These are phyloP conservation scores for Phlebiopsis gigantea DNA, from an alignment of 768 basidiomycete genomes.

Conservation along the genomic window DNA sequence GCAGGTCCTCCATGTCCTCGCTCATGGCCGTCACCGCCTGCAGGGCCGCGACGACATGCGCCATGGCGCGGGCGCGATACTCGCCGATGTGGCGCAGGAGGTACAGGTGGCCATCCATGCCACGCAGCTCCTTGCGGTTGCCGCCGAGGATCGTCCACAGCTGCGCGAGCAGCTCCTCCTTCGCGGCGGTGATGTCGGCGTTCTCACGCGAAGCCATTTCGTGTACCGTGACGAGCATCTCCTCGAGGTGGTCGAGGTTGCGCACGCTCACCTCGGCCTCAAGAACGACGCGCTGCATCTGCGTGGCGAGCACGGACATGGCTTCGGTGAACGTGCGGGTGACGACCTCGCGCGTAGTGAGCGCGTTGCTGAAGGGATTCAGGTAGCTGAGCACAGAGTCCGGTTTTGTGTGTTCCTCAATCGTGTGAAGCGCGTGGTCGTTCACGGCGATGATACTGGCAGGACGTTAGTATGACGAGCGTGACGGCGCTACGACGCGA, in stretches of 20 bases:
- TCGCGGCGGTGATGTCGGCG: conserved; percentile 35
- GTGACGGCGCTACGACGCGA: background rate
- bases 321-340: conserved; percentile 52
- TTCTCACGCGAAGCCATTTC: conserved; percentile 60
- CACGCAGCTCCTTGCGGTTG: conserved; percentile 45
- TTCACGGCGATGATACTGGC: conserved; percentile 69
- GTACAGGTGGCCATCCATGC: conserved; percentile 43
- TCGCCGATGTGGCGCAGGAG: conserved; percentile 50
- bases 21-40: conserved; percentile 59
- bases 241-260: conserved; percentile 60
- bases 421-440: conserved; percentile 59
- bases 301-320: conserved; percentile 51
- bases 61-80: conserved; percentile 58
- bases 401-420: conserved; percentile 33
- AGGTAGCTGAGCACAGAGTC: conserved; percentile 22
- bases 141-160: conserved; percentile 71
- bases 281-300: conserved; percentile 53
- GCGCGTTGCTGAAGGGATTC: conserved; percentile 29
- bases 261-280: conserved; percentile 57
- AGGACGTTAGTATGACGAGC: background rate
- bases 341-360: conserved; percentile 40
- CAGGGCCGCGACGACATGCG: conserved; percentile 62
- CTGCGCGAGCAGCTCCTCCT: conserved; percentile 51
- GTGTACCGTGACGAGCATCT: conserved; percentile 49
- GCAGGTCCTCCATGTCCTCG: conserved; percentile 71